A percentile compares a stretch with the other conserved stretches of the same genome.
These are phyloP conservation scores for Lactifluus volemus DNA, from an alignment of 768 basidiomycete genomes.

Conservation along the genomic window DNA sequence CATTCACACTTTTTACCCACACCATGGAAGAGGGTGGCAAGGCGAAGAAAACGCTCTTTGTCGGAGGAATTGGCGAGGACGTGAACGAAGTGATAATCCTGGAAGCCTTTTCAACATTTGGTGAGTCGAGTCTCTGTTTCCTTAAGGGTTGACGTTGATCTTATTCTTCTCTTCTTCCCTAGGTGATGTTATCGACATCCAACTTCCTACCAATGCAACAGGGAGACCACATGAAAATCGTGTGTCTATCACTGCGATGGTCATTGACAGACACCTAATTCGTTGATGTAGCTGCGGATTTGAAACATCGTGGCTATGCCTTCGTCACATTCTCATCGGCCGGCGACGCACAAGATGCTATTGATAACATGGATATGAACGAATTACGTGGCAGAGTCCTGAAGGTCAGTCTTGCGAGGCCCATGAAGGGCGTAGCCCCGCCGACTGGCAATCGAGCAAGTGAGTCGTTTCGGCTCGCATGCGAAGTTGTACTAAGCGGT, in stretches of 20 bases:
- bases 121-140: conserved; percentile 35
- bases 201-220: conserved; percentile 72
- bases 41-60: conserved; percentile 78
- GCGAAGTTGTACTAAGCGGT: background rate
- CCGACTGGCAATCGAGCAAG: conserved; percentile 63
- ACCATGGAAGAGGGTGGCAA: conserved; percentile 76
- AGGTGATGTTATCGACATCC: conserved; percentile 93
- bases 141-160: background rate
- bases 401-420: conserved; percentile 80
- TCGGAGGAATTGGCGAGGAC: conserved; percentile 78
- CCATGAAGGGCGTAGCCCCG: conserved; percentile 63
- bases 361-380: conserved; percentile 98
- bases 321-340: conserved; percentile 81
- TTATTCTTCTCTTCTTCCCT: conserved; percentile 15
- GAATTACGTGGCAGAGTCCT: conserved; percentile 70
- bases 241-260: conserved; percentile 24
- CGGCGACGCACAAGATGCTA: conserved; percentile 88
- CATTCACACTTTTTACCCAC: background rate
- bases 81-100: conserved; percentile 72
- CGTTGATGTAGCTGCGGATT: conserved; percentile 33
- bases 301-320: conserved; percentile 89
- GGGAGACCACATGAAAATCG: conserved; percentile 58
- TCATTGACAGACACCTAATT: conserved; percentile 2
- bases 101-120: conserved; percentile 81
- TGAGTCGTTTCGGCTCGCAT: conserved; percentile 30